Conservation (phyloP, 805 yeast species). For the Metschnikowia peoriensis region DNA sequence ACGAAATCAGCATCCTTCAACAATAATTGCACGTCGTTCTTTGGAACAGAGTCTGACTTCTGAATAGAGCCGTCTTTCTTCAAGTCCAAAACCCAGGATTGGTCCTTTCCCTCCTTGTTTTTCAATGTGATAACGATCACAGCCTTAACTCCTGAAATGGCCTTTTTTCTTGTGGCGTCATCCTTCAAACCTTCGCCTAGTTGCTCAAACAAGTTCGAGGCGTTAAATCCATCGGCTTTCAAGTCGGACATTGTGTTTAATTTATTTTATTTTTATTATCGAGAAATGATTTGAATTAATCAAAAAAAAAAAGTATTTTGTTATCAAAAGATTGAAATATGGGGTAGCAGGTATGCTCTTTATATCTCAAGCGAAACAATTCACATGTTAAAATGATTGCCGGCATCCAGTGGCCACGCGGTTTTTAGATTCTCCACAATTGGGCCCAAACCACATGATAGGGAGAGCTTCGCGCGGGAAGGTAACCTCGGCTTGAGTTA, state of each 20-base stretch:
- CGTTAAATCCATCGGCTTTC: slow-evolving; percentile 40
- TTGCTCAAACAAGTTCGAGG: slow-evolving; percentile 41
- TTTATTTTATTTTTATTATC: neutral
- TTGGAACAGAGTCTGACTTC: slow-evolving; percentile 25
- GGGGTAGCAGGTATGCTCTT: neutral
- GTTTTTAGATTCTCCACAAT: slow-evolving; percentile 12
- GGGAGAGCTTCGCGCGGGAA: neutral
- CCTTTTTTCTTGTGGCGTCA: slow-evolving; percentile 34
- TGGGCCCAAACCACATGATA: slow-evolving; percentile 3
- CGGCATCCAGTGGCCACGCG: slow-evolving; percentile 8
- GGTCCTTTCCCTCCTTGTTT: slow-evolving; percentile 24
- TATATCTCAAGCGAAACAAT: slow-evolving; percentile 8
- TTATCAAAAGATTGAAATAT: neutral
- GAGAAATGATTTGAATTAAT: neutral
- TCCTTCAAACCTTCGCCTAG: slow-evolving; percentile 40
- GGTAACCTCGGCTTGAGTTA: neutral
- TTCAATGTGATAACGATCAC: slow-evolving; percentile 55
- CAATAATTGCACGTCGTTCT: slow-evolving; percentile 62
- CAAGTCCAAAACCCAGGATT: slow-evolving; percentile 23
- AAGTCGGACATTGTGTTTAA: slow-evolving; percentile 24
- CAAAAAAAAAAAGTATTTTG: neutral
- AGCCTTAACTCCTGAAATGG: slow-evolving; percentile 53
- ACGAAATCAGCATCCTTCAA: slow-evolving; percentile 68
- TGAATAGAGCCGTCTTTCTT: slow-evolving; percentile 17
- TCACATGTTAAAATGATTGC: slow-evolving; percentile 12